Evolutionary conservation across 169 alveolate genomes (phyloP).

Genomic region (Cyclospora cayetanensis): DNA sequence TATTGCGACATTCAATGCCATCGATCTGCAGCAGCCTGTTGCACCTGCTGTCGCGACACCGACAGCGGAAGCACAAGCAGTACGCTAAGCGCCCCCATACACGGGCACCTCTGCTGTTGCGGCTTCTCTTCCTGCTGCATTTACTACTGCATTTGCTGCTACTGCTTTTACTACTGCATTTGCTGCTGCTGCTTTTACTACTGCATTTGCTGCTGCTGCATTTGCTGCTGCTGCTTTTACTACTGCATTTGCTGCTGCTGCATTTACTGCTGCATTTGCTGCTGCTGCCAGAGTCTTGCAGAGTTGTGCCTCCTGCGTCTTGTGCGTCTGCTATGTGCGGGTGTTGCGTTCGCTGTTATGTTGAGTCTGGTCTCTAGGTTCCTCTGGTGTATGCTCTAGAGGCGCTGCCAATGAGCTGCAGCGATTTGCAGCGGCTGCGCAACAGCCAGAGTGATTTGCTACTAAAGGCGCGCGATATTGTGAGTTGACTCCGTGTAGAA

Average conservation of each 20-base stretch:
- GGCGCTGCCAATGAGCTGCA: neutral
- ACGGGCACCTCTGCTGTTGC: no score
- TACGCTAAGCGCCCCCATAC: no score
- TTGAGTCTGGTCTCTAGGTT: no score
- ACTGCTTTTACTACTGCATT: neutral
- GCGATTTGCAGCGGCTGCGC: constrained; percentile 12
- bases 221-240: neutral
- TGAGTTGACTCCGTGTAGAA: no score
- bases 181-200: neutral
- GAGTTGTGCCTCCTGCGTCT: no score
- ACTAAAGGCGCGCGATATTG: constrained; percentile 5
- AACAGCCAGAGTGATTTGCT: constrained; percentile 24
- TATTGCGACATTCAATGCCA: constrained; percentile 1
- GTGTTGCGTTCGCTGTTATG: no score
- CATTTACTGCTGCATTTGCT: neutral
- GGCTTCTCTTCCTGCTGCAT: constrained; percentile 3
- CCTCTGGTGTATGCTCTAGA: neutral
- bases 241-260: neutral
- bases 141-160: neutral
- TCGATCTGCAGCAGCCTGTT: neutral
- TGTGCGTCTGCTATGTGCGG: no score
- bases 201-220: neutral
- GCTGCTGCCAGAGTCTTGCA: no score
- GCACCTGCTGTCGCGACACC: neutral
- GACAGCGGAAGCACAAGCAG: constrained; percentile 1